A percentile compares a stretch with the other conserved stretches of the same genome.
Conservation (phyloP, 495 filamentous ascomycete species). For the Cladorrhinum samala region DNA sequence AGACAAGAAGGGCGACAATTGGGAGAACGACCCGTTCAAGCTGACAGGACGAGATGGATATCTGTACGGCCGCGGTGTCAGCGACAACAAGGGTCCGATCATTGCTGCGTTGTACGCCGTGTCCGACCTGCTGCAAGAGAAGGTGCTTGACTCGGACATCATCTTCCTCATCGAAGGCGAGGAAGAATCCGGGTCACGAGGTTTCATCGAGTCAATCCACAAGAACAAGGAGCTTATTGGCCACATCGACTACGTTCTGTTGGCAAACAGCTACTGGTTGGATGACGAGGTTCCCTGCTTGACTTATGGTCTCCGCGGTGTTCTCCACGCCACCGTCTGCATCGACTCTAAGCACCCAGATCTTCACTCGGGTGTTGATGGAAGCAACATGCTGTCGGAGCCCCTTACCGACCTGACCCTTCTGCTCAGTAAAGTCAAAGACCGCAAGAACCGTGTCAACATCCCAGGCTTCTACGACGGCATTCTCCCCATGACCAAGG, state of each 20-base stretch:
- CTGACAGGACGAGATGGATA: slow-evolving; percentile 84
- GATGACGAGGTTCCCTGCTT: slow-evolving; percentile 92
- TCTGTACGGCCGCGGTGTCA: slow-evolving; percentile 91
- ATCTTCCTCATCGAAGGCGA: slow-evolving; percentile 95
- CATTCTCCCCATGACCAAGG: slow-evolving; percentile 65
- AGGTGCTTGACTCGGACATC: slow-evolving; percentile 75
- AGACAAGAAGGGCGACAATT: slow-evolving; percentile 67
- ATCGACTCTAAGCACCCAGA: slow-evolving; percentile 82
- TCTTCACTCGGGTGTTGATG: slow-evolving; percentile 92
- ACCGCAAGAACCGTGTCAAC: slow-evolving; percentile 54
- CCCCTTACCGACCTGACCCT: slow-evolving; percentile 83
- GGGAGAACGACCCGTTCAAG: slow-evolving; percentile 81
- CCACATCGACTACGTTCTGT: slow-evolving; percentile 81
- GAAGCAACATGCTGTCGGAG: slow-evolving; percentile 80
- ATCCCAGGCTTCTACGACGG: slow-evolving; percentile 79
- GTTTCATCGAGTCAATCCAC: slow-evolving; percentile 74
- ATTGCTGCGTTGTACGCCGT: slow-evolving; percentile 90
- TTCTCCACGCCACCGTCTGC: slow-evolving; percentile 85
- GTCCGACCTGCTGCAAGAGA: slow-evolving; percentile 72
- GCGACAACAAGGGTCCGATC: slow-evolving; percentile 95
- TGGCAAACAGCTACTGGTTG: slow-evolving; percentile 98
- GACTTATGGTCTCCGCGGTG: slow-evolving; percentile 91
- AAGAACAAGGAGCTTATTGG: slow-evolving; percentile 79
- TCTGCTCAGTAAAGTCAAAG: slow-evolving; percentile 71
- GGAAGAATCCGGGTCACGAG: slow-evolving; percentile 88